Evolutionary conservation across 345 rosid genomes (phyloP).

Genomic region (Pistacia atlantica): DNA sequence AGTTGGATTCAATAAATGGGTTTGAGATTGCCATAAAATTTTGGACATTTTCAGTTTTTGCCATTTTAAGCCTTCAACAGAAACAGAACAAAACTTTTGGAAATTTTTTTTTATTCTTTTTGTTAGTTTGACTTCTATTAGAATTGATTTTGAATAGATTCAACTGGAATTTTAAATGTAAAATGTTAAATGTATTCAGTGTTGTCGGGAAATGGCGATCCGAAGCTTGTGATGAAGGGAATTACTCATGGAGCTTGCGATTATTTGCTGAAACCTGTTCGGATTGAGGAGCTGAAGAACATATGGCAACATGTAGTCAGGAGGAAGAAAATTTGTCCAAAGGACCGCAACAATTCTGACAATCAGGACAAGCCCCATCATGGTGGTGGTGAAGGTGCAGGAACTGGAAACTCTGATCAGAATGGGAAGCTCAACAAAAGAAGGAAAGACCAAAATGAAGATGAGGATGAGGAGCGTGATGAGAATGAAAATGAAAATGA

Average conservation of each 20-base stretch:
- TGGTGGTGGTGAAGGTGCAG: conserved; percentile 33
- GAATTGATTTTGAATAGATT: neutral
- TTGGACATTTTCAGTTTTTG: neutral
- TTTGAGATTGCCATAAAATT: neutral
- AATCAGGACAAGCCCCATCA: conserved; percentile 39
- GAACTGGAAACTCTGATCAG: conserved; percentile 48
- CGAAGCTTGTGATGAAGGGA: conserved; percentile 87
- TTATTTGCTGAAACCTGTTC: conserved; percentile 87
- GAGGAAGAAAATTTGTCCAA: conserved; percentile 47
- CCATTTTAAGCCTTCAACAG: neutral
- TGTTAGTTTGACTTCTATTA: neutral
- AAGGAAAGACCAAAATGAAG: conserved; percentile 79
- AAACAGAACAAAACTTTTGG: neutral
- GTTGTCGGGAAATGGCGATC: conserved; percentile 85
- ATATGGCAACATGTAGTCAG: conserved; percentile 97
- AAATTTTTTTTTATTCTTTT: neutral
- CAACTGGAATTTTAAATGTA: neutral
- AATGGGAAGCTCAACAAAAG: conserved; percentile 57
- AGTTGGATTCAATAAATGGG: neutral
- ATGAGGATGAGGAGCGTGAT: conserved; percentile 65
- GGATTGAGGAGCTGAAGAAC: conserved; percentile 86
- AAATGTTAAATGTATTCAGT: conserved; percentile 42
- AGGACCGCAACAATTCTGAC: conserved; percentile 38
- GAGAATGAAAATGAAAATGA: conserved; percentile 51
- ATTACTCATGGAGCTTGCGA: conserved; percentile 94